Evolutionary conservation across 257 asterid species (phyloP).

Genomic region (Lycium barbarum): DNA sequence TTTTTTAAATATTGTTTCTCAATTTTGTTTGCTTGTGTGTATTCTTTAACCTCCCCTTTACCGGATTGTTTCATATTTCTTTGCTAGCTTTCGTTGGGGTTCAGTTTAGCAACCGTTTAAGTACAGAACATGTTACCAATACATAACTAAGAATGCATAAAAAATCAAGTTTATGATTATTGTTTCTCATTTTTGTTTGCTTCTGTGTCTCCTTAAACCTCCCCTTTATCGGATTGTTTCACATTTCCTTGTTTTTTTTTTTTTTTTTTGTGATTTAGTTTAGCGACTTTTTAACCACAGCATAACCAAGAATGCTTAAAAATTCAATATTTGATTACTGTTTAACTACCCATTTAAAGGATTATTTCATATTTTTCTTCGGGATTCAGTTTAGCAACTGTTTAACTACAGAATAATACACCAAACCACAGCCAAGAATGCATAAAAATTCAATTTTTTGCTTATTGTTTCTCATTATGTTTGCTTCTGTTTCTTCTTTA

Average conservation of each 20-base stretch:
- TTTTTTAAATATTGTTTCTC: background rate
- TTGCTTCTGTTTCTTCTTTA: background rate
- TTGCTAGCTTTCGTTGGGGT: too few relatives aligned
- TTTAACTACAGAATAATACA: background rate
- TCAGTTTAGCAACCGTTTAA: too few relatives aligned
- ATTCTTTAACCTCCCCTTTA: background rate
- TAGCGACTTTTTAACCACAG: too few relatives aligned
- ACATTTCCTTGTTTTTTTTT: background rate
- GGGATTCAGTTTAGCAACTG: background rate
- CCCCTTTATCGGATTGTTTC: background rate
- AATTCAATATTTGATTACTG: background rate
- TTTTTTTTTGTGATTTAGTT: background rate
- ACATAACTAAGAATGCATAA: background rate
- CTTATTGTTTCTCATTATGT: background rate
- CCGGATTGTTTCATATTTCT: too few relatives aligned
- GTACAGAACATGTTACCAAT: too few relatives aligned
- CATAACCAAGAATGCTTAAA: too few relatives aligned
- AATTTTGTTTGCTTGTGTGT: background rate
- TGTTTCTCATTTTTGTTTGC: background rate
- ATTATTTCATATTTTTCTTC: background rate
- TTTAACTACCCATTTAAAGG: background rate
- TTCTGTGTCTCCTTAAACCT: background rate
- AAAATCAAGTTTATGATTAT: background rate
- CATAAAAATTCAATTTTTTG: background rate
- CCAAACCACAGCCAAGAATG: conserved; percentile 1